These are phyloP conservation scores for Blastobotrys persicus DNA, from an alignment of 1,139 yeast species.

Conservation along the genomic window DNA sequence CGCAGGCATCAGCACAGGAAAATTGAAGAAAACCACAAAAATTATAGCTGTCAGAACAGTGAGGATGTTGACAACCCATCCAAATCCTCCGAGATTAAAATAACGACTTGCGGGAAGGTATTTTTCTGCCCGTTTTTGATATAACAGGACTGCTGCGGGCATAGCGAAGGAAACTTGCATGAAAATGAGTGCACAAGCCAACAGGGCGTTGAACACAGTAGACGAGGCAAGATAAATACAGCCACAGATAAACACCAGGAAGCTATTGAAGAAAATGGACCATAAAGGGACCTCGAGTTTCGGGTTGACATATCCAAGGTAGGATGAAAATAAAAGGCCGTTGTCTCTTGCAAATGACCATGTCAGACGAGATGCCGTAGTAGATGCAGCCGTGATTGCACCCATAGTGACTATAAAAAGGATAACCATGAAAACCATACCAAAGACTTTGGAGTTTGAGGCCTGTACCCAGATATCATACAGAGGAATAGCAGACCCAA, in stretches of 20 bases:
- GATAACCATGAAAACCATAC: conserved; percentile 54
- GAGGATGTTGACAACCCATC: not conserved
- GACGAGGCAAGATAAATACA: not conserved
- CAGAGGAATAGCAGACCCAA: conserved; percentile 56
- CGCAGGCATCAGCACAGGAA: not conserved
- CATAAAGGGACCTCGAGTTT: not conserved
- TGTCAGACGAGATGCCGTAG: conserved; percentile 72
- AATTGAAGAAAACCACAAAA: not conserved
- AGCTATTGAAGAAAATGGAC: not conserved
- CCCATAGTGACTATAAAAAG: conserved; percentile 58
- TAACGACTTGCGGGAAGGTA: not conserved
- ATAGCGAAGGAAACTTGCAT: not conserved
- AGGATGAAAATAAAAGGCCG: conserved; percentile 57
- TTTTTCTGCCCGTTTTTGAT: not conserved
- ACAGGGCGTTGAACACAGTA: not conserved
- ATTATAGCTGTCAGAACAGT: not conserved
- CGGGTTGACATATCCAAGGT: conserved; percentile 66
- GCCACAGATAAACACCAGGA: not conserved
- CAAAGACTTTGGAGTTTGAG: conserved; percentile 50
- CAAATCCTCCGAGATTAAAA: not conserved
- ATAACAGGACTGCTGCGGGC: not conserved
- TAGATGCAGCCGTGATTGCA: conserved; percentile 72
- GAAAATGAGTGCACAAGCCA: not conserved
- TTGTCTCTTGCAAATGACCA: conserved; percentile 84
- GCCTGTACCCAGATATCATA: conserved; percentile 59